Conservation (phyloP, 768 basidiomycete genomes). For the Macrolepiota dolichaula region DNA sequence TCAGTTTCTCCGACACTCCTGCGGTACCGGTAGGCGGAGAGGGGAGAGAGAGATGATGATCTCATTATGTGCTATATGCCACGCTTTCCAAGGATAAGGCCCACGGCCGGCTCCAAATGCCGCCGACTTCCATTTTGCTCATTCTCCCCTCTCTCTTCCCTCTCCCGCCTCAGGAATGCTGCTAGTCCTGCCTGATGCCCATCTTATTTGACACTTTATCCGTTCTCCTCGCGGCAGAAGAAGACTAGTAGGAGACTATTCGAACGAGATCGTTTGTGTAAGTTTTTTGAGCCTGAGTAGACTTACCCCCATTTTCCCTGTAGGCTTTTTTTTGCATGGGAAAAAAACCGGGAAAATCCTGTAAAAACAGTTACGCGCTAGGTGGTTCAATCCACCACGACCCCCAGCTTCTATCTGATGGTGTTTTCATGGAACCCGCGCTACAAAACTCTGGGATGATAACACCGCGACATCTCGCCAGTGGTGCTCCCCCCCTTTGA, state of each 20-base stretch:
- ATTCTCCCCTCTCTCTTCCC: no score
- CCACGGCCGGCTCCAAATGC: not conserved
- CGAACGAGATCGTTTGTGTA: not conserved
- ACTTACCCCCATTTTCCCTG: not conserved
- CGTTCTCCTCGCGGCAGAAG: constrained; percentile 4
- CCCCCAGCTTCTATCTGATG: not conserved
- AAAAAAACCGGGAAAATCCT: constrained; percentile 1
- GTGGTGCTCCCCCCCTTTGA: not conserved
- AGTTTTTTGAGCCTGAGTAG: not conserved
- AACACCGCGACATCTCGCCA: not conserved
- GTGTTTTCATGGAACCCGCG: not conserved
- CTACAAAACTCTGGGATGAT: not conserved
- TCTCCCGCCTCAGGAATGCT: not conserved
- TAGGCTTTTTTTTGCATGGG: not conserved
- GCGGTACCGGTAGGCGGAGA: constrained; percentile 1
- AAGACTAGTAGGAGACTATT: not conserved
- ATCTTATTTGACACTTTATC: constrained; percentile 1
- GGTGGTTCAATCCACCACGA: not conserved
- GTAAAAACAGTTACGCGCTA: not conserved
- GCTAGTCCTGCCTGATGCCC: not conserved
- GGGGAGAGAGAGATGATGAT: not conserved
- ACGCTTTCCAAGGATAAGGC: not conserved
- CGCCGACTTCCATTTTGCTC: not conserved
- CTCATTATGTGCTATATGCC: no score
- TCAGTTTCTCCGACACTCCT: not conserved